Percentiles rank a stretch among this genome's conserved stretches.
phyloP scores from a whole-genome alignment of 1,284 basidiomycete genomes.

The Apiotrichum gracile region DNA sequence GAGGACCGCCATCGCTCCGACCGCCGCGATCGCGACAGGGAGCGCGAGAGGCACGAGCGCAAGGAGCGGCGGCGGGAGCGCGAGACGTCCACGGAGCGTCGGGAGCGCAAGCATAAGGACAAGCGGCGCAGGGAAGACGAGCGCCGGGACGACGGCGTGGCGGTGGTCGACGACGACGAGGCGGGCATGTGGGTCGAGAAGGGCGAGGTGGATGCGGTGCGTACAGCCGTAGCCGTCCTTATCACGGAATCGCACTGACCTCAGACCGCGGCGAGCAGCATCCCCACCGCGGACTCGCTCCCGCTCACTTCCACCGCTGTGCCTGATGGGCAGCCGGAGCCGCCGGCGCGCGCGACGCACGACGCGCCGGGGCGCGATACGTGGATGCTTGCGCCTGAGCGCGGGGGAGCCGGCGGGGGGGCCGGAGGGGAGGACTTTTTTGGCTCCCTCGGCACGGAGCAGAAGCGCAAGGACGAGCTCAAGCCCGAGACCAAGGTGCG shows the following conservation, averaged over 20 bases:
- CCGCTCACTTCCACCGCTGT: slow-evolving; percentile 54
- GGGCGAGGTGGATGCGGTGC: slow-evolving; percentile 61
- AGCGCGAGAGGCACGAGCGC: slow-evolving; percentile 1
- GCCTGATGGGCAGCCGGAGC: neutral
- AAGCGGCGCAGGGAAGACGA: slow-evolving; percentile 16
- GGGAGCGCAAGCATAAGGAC: slow-evolving; percentile 18
- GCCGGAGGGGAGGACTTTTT: slow-evolving; percentile 62
- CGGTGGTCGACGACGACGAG: slow-evolving; percentile 62
- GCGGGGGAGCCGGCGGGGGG: neutral
- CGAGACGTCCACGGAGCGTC: slow-evolving; percentile 12
- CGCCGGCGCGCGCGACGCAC: slow-evolving; percentile 8
- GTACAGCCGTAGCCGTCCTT: slow-evolving; percentile 44
- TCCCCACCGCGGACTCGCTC: slow-evolving; percentile 72
- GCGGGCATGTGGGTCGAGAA: slow-evolving; percentile 79
- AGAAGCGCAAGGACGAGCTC: slow-evolving; percentile 61
- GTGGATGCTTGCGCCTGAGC: slow-evolving; percentile 72
- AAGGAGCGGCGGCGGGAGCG: slow-evolving; percentile 2
- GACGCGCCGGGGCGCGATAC: slow-evolving; percentile 59
- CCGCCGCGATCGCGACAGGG: slow-evolving; percentile 3
- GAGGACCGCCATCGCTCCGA: neutral
- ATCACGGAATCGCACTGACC: neutral
- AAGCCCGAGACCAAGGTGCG: slow-evolving; percentile 55
- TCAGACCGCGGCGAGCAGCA: slow-evolving; percentile 36
- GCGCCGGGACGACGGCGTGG: slow-evolving; percentile 21
- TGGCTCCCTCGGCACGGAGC: slow-evolving; percentile 69